Base-by-base conservation (phyloP, 108 stramenopile species). In the Cyclotella cryptica region DNA sequence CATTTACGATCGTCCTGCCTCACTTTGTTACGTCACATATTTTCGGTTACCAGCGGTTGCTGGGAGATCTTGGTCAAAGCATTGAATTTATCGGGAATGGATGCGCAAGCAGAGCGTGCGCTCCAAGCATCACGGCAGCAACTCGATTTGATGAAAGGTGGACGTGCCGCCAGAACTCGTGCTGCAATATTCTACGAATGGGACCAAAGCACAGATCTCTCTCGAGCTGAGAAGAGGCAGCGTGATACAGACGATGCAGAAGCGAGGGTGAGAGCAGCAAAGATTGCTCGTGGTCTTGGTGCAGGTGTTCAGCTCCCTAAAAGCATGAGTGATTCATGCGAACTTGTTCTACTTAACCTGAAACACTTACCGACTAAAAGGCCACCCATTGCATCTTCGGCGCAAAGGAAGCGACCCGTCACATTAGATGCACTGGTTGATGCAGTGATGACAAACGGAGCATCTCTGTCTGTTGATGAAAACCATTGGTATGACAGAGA, bases 161-260 rank as follows among this genome's bases (percentile, higher is more conserved):
- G 92, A 78, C 90, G 95, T 73, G 91, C 90, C 18, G 92, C 92
- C 21, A 89, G 95, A 71, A 89, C 91, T 29, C 86, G 90, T 30
- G 95, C 95, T 42, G 89, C 88, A 61, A 86, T 92, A 40, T 90
- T 88, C 59, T 96, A 96, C 63, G 88, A 91, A 66, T 96, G 95
- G 95, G 95, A 96, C 47, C 81, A 82, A 19, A 86, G 80, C 70
- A 81, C 80, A 0, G 88, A 83, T 40, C 80, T 85, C 57, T 63
- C 82, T 30, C 87, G 90, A n/a, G 80, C 71, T 17, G 84, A 74
- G 26, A 93, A 93, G 75, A 85, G 96, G 40, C 88, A 92, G 69
- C 82, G 90, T 52, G 92, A 92, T 61, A 90, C 90, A 0, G 93
- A 96, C 61, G 92, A 93, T 85, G 92, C 89, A 28, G 78, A 93